Evolutionary conservation across 208 protist species (phyloP), one percentile per base, ranked within the genome.

Genomic region (Trypanosoma avium): DNA sequence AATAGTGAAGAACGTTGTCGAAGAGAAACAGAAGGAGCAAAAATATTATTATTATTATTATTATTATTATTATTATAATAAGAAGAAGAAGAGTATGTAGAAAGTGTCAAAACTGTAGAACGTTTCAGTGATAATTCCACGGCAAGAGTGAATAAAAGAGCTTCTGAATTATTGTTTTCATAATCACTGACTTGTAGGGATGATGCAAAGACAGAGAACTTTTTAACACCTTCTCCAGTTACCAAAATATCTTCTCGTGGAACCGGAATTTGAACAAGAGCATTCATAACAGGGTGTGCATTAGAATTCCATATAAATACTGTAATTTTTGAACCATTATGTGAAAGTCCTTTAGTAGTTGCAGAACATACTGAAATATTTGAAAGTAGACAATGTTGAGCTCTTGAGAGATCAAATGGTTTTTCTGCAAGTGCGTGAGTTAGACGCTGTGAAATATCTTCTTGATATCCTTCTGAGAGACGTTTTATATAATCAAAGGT

Each of bases 401-500:
- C 57, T 19, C 53, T 53, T 8, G 5, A 4, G 40, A 63, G 17
- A 6, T 3, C 8, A 52, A 63, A 52, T n/a, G 45, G 45, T 38
- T 26, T 21, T 2, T 2, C 9, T 36, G 57, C 21, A 63, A 63
- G 42, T 30, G 57, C 57, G 21, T 3, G 24, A 21, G 43, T 24
- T 32, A 63, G 27, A 21, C 57, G 57, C 36, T 9, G n/a, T 9
- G 24, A 4, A 9, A 63, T 24, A 52, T 63, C 61, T 24, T 63
- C 29, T n/a, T 63, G n/a, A 40, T 63, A 63, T 10, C 42, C 64
- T 6, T 10, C 52, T 3, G 50, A 42, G 4, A 86, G 60, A 12
- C 69, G 45, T 21, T 59, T 57, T 19, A 22, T 60, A 64, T 88
- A 86, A 57, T 86, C 79, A 58, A 70, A 43, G 3, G 79, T 38